Evolutionary conservation across 2,329 filamentous ascomycete species (phyloP), one percentile per base, ranked within the genome.

Genomic region (Cercospora sp.): DNA sequence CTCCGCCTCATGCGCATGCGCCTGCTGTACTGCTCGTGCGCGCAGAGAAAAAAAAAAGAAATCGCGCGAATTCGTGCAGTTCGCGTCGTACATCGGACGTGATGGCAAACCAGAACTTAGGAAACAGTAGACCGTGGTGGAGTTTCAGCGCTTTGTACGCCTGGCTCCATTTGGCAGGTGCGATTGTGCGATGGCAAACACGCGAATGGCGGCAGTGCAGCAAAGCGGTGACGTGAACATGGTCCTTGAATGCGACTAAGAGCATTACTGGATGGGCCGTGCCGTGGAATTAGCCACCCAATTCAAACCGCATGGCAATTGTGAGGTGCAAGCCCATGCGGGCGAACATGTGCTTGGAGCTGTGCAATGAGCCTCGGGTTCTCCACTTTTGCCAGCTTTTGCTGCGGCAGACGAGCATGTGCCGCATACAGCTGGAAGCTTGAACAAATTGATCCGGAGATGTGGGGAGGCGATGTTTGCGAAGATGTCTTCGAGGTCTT

Each of bases 261-360:
- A 26, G 55, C 28, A 33, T 36, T 36, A 3, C 30, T 59, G 55
- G 8, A 59, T 59, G 55, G 28, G 23, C 26, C 30, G 31, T 20
- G n/a, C 16, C n/a, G 55, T n/a, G 55, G 55, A 10, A 36, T 13
- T 20, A 20, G 55, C 28, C 55, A 59, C n/a, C 55, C 55, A 59
- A 20, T 36, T 36, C 55, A 20, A n/a, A 33, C 55, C 18, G n/a
- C 55, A 36, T 20, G 9, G 18, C 30, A 59, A 36, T 36, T 10
- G 28, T 23, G 55, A 33, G 55, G 55, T 33, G 30, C 55, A 18
- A 20, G 26, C 2, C 53, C 13, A 57, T 57, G 62, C 31, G 28
- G 36, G 63, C 51, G 28, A 65, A 60, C 53, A 59, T 59, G 36
- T 65, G 51, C 63, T 57, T 13, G 30, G n/a, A 36, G 20, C 63